Evolutionary conservation across 768 basidiomycete species (phyloP).

Genomic region (Suillus alpinus): DNA sequence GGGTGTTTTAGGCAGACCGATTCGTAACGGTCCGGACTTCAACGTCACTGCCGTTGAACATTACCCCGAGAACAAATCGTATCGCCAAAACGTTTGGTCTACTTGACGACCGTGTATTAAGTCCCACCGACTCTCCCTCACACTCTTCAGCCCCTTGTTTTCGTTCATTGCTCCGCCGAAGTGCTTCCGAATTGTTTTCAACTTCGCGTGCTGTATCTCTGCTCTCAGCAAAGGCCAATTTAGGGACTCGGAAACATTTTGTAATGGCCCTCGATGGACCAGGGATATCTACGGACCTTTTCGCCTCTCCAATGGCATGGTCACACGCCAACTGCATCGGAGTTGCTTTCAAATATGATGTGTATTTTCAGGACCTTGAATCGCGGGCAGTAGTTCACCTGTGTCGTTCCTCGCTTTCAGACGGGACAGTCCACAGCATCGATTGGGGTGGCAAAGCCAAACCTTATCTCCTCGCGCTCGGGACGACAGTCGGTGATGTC

Average conservation of each 20-base stretch:
- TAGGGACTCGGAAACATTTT: slow-evolving; percentile 52
- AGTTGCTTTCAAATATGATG: slow-evolving; percentile 55
- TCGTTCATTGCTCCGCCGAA: slow-evolving; percentile 48
- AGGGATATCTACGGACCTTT: slow-evolving; percentile 51
- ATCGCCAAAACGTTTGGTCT: slow-evolving; percentile 64
- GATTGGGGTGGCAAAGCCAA: slow-evolving; percentile 47
- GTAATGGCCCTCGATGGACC: slow-evolving; percentile 63
- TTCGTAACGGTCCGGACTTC: slow-evolving; percentile 57
- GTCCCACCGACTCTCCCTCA: slow-evolving; percentile 42
- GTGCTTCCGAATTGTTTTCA: slow-evolving; percentile 49
- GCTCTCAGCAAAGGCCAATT: slow-evolving; percentile 58
- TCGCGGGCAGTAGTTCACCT: slow-evolving; percentile 52
- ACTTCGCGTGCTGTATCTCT: slow-evolving; percentile 26
- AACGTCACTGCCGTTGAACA: slow-evolving; percentile 50
- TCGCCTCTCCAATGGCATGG: slow-evolving; percentile 62
- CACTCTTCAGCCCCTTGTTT: slow-evolving; percentile 38
- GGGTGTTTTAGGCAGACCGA: slow-evolving; percentile 49
- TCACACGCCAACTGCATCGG: slow-evolving; percentile 57
- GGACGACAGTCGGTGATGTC: slow-evolving; percentile 49
- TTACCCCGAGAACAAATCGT: slow-evolving; percentile 64
- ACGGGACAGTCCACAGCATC: slow-evolving; percentile 44
- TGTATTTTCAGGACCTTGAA: slow-evolving; percentile 62
- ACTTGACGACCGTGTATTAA: slow-evolving; percentile 52
- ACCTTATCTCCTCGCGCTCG: slow-evolving; percentile 47
- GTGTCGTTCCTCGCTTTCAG: slow-evolving; percentile 35